A percentile compares a stretch with the other conserved stretches of the same genome.
These are phyloP conservation scores for Debaryomyces fabryi DNA, from an alignment of 1,139 yeast genomes.

Conservation along the genomic window DNA sequence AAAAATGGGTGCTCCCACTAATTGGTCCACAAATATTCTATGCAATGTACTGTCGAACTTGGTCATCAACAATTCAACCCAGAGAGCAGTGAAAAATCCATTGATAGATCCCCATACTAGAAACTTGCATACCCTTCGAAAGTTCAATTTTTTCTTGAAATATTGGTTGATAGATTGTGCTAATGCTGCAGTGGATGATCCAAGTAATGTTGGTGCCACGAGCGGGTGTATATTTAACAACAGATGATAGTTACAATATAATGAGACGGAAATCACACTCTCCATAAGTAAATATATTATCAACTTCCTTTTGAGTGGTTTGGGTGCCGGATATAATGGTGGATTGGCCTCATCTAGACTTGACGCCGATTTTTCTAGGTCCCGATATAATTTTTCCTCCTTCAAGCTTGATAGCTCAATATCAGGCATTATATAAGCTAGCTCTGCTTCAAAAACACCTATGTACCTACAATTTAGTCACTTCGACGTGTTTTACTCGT, in stretches of 20 bases:
- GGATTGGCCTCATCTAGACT: slow-evolving; percentile 10
- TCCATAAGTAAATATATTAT: slow-evolving; percentile 26
- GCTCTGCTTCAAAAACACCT: neutral
- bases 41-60: slow-evolving; percentile 35
- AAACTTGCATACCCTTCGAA: slow-evolving; percentile 51
- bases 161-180: slow-evolving; percentile 62
- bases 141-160: slow-evolving; percentile 41
- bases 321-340: slow-evolving; percentile 25
- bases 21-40: slow-evolving; percentile 55
- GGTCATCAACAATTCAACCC: slow-evolving; percentile 55
- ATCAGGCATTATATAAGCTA: slow-evolving; percentile 6
- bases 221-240: slow-evolving; percentile 25
- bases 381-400: slow-evolving; percentile 6
- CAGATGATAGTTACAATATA: slow-evolving; percentile 33
- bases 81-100: slow-evolving; percentile 56
- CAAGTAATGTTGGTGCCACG: slow-evolving; percentile 47
- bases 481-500: neutral
- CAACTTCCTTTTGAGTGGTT: slow-evolving; percentile 17
- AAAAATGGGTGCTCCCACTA: slow-evolving; percentile 56
- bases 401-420: slow-evolving; percentile 7
- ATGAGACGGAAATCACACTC: slow-evolving; percentile 21
- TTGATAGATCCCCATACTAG: slow-evolving; percentile 64
- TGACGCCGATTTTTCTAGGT: slow-evolving; percentile 14
- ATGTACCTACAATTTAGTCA: neutral
- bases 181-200: slow-evolving; percentile 53